Evolutionary conservation across 441 rosid species (phyloP).

Genomic region (Syzygium malaccense): DNA sequence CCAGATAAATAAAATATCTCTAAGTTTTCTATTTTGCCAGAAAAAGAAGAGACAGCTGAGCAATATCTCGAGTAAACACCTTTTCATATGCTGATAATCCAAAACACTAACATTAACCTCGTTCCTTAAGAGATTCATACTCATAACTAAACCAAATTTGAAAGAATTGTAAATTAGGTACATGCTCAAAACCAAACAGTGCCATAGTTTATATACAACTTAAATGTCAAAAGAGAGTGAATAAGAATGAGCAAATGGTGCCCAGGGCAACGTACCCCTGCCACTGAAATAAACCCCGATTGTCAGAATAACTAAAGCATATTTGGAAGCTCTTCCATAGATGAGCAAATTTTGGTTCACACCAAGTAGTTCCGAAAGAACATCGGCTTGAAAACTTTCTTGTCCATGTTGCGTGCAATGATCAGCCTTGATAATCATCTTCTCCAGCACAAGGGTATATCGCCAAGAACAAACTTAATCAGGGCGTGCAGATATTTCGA

Average conservation of each 20-base stretch:
- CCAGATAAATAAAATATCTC: neutral
- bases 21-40: neutral
- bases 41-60: neutral
- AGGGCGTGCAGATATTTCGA: neutral
- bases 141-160: neutral
- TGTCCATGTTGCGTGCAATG: neutral
- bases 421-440: neutral
- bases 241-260: neutral
- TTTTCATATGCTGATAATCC: neutral
- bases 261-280: neutral
- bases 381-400: neutral
- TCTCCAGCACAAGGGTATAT: neutral
- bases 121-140: neutral
- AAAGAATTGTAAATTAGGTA: neutral
- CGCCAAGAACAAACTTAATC: neutral
- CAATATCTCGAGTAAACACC: neutral
- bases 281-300: neutral
- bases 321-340: neutral
- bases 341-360: neutral
- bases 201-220: neutral
- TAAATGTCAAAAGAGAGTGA: neutral
- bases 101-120: neutral
- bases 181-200: neutral
- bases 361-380: neutral
- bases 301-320: neutral